Evolutionary conservation across 2,329 filamentous ascomycete genomes (phyloP), one percentile per base, ranked within the genome.

Genomic region (Orbilia quercus): DNA sequence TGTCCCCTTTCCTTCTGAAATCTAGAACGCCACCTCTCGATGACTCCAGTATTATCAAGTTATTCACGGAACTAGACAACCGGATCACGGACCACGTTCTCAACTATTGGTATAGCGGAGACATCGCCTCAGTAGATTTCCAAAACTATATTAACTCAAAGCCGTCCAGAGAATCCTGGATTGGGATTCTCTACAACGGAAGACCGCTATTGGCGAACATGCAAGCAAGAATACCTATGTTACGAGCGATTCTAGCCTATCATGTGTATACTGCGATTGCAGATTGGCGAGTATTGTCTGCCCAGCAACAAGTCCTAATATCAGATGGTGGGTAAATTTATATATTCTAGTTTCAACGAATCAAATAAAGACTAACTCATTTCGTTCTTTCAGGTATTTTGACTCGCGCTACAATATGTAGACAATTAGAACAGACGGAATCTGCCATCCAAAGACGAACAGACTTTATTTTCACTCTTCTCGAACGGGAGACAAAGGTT

Each of bases 251-350:
- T 7, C 18, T 71, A 9, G 58, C 57, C 0, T 71, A 71, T 23
- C 66, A 71, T 45, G 51, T 64, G 1, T 71, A 71, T 14, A 45
- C 58, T n/a, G 45, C 34, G 3, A 58, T 71, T n/a, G 51, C 44
- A 2, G 66, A 71, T 45, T 63, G 66, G 66, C 31, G 31, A n/a
- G 34, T 58, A 3, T 16, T 71, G 1, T 45, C 55, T 7, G n/a
- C 12, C 5, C 45, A 60, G 9, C 38, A 69, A n/a, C 47, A 55
- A 18, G 40, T 9, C 28, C 7, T 5, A 5, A 28, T 62, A 16
- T 18, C 25, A 6, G 7, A 28, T 11, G 25, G 64, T 69, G 62
- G 16, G n/a, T 18, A 20, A 6, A 14, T 22, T n/a, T 22, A n/a
- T 20, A 16, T 22, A 45, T 7, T 47, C 22, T 12, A 31, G 5